Base-by-base conservation (phyloP, 2,329 filamentous ascomycete species). In the Alternaria infectoria region DNA sequence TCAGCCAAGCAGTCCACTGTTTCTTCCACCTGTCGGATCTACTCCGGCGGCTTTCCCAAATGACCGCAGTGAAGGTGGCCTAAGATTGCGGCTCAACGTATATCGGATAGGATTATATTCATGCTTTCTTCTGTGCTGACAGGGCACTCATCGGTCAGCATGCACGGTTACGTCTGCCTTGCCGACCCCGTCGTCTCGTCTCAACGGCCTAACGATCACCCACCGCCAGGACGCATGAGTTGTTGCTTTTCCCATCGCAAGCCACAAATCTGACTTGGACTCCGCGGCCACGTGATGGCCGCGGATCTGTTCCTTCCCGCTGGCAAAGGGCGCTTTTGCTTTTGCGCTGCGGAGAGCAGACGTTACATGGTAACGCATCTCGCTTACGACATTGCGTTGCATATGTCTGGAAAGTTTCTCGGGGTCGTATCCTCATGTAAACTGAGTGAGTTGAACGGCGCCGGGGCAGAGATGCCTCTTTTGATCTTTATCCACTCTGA, bases 1-100 rank as follows among this genome's bases (percentile, higher is more conserved):
- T 15, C 13, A 40, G 30, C 28, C 49, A 52, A 28, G 32, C 49
- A 46, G 17, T 15, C 30, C 30, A 32, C 30, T 12, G 60, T 44
- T 44, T 58, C 55, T 52, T 54, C 55, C 49, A 52, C 59, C 59
- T 54, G 25, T 60, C 49, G 45, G 57, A 52, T 63, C 44, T 52
- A 60, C 52, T 26, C 49, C 56, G 61, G 56, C 25, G 11, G 43
- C 21, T 26, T 59, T 44, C 30, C 28, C 17, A 21, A 15, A 21
- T 40, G 40, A 30, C 45, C 5, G 36, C 54, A 21, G 19, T 51
- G 21, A 21, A 30, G 23, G 49, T 17, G 30, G 30, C 44, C 44
- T 17, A 45, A 26, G 32, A n/a, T 32, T 55, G 57, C 57, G 50
- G 50, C 54, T 61, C 52, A 60, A 56, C 32, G 58, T 60, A 26